Conservation (phyloP, 148 eudicot species). For the Euryodendron excelsum region DNA sequence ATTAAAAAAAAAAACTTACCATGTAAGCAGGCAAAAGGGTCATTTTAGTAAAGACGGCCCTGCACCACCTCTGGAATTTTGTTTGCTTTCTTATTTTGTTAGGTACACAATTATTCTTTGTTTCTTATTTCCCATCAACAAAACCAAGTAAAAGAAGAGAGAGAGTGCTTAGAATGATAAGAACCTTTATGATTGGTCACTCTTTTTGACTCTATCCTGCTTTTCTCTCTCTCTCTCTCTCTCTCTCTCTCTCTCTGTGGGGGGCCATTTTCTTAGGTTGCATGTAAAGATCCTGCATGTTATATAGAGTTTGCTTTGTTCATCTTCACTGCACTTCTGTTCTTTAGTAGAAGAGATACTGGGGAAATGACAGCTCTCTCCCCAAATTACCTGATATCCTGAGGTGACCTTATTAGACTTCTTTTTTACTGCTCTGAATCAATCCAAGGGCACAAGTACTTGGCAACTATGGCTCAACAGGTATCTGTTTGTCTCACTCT, state of each 20-base stretch:
- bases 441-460: neutral
- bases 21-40: neutral
- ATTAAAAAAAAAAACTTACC: neutral
- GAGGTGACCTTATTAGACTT: conserved; percentile 31
- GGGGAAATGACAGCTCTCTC: conserved; percentile 22
- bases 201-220: conserved; percentile 25
- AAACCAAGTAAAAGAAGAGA: conserved; percentile 9
- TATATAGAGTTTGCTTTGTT: neutral
- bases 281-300: neutral
- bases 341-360: conserved; percentile 1
- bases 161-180: conserved; percentile 23
- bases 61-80: conserved; percentile 10
- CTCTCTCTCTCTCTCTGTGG: no score
- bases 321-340: conserved; percentile 1
- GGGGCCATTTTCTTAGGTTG: neutral
- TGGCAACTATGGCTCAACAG: conserved; percentile 42
- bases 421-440: conserved; percentile 11
- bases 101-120: conserved; percentile 38
- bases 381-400: neutral
- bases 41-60: neutral
- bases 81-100: conserved; percentile 15
- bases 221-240: conserved; percentile 7
- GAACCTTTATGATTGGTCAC: conserved; percentile 28
- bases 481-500: conserved; percentile 17
- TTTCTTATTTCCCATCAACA: conserved; percentile 38